Conservation (phyloP, 1,139 yeast species). For the Candida gigantensis region DNA sequence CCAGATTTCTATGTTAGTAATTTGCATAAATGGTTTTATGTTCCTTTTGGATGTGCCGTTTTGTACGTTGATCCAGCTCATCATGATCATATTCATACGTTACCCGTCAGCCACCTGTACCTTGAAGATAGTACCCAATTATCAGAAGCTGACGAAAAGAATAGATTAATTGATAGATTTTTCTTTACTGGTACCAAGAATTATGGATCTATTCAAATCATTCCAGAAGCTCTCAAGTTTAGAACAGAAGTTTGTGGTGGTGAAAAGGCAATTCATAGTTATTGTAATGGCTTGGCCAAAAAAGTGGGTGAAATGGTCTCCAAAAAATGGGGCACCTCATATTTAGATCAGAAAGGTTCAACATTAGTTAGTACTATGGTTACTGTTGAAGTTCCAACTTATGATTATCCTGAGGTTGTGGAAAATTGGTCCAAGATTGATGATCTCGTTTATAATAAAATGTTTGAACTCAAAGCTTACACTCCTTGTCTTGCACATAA, state of each 20-base stretch:
- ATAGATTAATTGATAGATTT: slow-evolving; percentile 41
- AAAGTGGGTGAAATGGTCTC: slow-evolving; percentile 41
- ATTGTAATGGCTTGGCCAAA: slow-evolving; percentile 47
- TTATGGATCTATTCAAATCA: slow-evolving; percentile 26
- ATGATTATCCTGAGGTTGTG: slow-evolving; percentile 15
- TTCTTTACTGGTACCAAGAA: slow-evolving; percentile 37
- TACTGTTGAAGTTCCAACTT: slow-evolving; percentile 39
- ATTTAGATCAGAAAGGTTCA: slow-evolving; percentile 29
- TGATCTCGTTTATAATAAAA: slow-evolving; percentile 9
- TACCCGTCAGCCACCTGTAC: slow-evolving; percentile 58
- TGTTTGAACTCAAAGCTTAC: slow-evolving; percentile 37
- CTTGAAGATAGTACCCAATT: slow-evolving; percentile 21
- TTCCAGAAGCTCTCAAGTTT: slow-evolving; percentile 49
- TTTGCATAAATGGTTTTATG: slow-evolving; percentile 69
- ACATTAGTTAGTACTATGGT: slow-evolving; percentile 35
- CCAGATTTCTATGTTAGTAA: slow-evolving; percentile 69
- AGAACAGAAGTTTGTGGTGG: slow-evolving; percentile 61
- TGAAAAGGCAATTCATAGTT: slow-evolving; percentile 50
- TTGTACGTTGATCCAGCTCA: slow-evolving; percentile 57
- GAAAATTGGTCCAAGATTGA: slow-evolving; percentile 14
- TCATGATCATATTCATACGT: slow-evolving; percentile 53
- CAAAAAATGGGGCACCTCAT: slow-evolving; percentile 38
- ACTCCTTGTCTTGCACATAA: slow-evolving; percentile 48
- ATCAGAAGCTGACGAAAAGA: slow-evolving; percentile 23
- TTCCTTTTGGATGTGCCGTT: slow-evolving; percentile 61